Conservation (phyloP, 345 rosid genomes). For the Rhodamnia argentea region DNA sequence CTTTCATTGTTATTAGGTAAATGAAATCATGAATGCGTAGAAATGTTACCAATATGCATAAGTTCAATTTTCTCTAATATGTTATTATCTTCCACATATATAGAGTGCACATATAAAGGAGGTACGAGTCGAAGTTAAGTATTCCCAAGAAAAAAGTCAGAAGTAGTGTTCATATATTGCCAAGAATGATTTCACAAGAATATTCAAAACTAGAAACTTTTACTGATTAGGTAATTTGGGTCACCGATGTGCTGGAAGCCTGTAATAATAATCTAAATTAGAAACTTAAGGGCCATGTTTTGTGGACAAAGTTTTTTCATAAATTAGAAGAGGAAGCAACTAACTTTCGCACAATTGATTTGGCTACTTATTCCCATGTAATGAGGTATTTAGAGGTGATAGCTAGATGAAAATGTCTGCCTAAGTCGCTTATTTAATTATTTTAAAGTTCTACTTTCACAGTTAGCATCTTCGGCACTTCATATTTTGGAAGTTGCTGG, state of each 20-base stretch:
- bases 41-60: neutral
- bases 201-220: neutral
- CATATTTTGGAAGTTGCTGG: neutral
- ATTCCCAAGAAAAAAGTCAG: neutral
- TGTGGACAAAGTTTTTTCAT: neutral
- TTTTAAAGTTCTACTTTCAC: too few relatives aligned
- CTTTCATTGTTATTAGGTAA: neutral
- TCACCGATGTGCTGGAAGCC: neutral
- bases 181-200: neutral
- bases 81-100: neutral
- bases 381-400: neutral
- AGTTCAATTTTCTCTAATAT: neutral
- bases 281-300: neutral
- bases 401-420: neutral
- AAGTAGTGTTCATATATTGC: neutral
- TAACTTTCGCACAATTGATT: neutral
- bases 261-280: neutral
- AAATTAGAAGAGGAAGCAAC: neutral
- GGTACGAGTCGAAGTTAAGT: neutral
- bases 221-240: neutral
- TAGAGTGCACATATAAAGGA: neutral
- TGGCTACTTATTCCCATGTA: neutral
- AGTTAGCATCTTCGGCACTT: too few relatives aligned
- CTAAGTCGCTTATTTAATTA: too few relatives aligned
- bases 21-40: neutral